phyloP scores from a whole-genome alignment of 306 rosid genomes.

The Prunus mira region DNA sequence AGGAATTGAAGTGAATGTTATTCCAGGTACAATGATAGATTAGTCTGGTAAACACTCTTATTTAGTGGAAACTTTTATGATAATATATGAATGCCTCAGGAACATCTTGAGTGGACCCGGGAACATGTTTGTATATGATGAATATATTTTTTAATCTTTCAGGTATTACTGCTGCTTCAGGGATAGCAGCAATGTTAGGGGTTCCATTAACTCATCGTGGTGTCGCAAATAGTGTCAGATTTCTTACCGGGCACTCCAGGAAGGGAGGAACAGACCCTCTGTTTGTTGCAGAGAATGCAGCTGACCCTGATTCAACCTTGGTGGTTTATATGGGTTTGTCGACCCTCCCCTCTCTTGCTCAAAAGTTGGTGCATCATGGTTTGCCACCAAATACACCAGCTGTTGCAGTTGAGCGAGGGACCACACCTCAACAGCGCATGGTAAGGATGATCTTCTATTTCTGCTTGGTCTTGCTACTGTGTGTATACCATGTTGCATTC shows the following conservation, averaged over 20 bases:
- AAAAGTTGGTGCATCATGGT: slow-evolving; percentile 77
- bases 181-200: slow-evolving; percentile 87
- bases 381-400: slow-evolving; percentile 77
- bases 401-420: slow-evolving; percentile 92
- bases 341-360: slow-evolving; percentile 85
- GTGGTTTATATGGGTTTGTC: slow-evolving; percentile 96
- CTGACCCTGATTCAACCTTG: slow-evolving; percentile 81
- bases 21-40: slow-evolving; percentile 65
- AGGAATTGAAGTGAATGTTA: slow-evolving; percentile 86
- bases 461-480: neutral
- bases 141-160: slow-evolving; percentile 17
- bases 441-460: slow-evolving; percentile 38
- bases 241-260: slow-evolving; percentile 91
- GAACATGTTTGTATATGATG: neutral
- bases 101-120: neutral
- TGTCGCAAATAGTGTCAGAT: slow-evolving; percentile 74
- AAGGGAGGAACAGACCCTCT: slow-evolving; percentile 92
- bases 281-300: slow-evolving; percentile 87
- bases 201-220: slow-evolving; percentile 92
- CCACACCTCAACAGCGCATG: slow-evolving; percentile 76
- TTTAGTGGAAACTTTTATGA: slow-evolving; percentile 15
- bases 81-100: neutral
- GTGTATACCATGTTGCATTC: neutral
- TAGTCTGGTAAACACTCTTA: neutral
- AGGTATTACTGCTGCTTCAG: slow-evolving; percentile 98